These are phyloP conservation scores for Dactylellina drechsleri DNA, from an alignment of 2,329 filamentous ascomycete species.

Conservation along the genomic window DNA sequence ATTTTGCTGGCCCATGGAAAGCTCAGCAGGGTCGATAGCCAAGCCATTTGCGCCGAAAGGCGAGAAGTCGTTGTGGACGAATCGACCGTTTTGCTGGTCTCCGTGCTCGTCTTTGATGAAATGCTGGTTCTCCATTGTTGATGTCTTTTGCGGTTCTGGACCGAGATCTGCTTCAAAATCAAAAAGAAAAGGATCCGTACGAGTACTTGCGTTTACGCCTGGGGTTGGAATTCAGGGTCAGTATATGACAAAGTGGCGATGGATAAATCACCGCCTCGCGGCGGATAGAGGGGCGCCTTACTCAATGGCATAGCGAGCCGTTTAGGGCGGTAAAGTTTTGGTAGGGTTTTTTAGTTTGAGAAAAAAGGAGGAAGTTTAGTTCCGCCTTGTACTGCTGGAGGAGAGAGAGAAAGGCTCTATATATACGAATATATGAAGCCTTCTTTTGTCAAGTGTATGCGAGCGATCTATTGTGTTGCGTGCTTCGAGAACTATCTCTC, in stretches of 20 bases:
- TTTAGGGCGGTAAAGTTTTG: conserved; percentile 48
- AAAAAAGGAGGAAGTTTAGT: conserved; percentile 1
- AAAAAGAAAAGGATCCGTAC: conserved; percentile 55
- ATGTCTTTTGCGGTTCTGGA: conserved; percentile 58
- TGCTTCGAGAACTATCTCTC: conserved; percentile 16
- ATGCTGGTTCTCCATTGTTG: conserved; percentile 62
- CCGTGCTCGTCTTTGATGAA: conserved; percentile 68
- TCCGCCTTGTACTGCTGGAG: conserved; percentile 22
- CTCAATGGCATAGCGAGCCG: conserved; percentile 56
- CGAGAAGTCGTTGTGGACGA: conserved; percentile 61
- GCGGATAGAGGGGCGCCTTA: conserved; percentile 30
- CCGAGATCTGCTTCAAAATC: conserved; percentile 55
- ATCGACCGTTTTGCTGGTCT: conserved; percentile 62
- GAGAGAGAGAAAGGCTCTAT: conserved; percentile 27
- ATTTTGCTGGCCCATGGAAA: conserved; percentile 69
- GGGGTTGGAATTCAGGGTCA: not conserved
- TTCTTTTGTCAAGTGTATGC: conserved; percentile 15
- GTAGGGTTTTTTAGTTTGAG: conserved; percentile 19
- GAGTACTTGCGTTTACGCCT: conserved; percentile 55
- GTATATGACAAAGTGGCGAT: not conserved
- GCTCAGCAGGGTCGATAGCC: conserved; percentile 83
- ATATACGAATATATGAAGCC: conserved; percentile 43
- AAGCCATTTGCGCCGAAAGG: conserved; percentile 53
- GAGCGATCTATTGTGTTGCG: conserved; percentile 41
- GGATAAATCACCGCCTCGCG: conserved; percentile 19